Conservation (phyloP, 1,139 yeast species). For the Wickerhamiella pararugosa region DNA sequence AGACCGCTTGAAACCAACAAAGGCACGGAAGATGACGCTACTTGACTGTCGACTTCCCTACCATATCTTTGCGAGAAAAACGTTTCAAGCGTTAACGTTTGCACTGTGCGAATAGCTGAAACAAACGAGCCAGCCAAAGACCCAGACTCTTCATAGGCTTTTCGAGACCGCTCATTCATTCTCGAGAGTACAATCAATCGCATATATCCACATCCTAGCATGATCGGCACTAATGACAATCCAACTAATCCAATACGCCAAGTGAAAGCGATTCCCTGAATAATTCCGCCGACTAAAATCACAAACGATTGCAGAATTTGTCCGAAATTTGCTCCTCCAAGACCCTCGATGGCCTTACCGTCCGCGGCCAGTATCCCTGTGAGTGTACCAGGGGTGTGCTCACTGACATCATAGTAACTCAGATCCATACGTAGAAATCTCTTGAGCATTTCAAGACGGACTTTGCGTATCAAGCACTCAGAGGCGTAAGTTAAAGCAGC, state of each 20-base stretch:
- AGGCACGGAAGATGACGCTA: constrained; percentile 37
- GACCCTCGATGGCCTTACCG: constrained; percentile 34
- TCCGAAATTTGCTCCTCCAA: constrained; percentile 44
- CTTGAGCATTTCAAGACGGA: constrained; percentile 36
- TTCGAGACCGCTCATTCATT: constrained; percentile 35
- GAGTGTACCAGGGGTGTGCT: constrained; percentile 41
- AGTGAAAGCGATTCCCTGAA: constrained; percentile 49
- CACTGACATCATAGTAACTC: constrained; percentile 36
- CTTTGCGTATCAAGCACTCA: constrained; percentile 33
- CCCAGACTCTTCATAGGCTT: constrained; percentile 31
- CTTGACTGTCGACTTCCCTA: constrained; percentile 32
- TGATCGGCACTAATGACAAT: constrained; percentile 42
- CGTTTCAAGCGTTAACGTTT: constrained; percentile 40
- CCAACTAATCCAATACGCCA: constrained; percentile 43
- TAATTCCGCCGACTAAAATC: constrained; percentile 47
- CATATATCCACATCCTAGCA: constrained; percentile 54
- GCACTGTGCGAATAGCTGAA: constrained; percentile 35
- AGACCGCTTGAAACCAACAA: constrained; percentile 32
- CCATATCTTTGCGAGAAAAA: constrained; percentile 39
- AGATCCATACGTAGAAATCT: constrained; percentile 38
- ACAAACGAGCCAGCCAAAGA: constrained; percentile 35
- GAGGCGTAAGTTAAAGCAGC: constrained; percentile 18
- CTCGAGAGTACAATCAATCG: constrained; percentile 57
- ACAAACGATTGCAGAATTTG: constrained; percentile 53
- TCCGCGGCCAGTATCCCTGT: constrained; percentile 39